Evolutionary conservation across 129 eudicot species (phyloP), one percentile per base, ranked within the genome.

Genomic region (Pulicaria dysenterica): DNA sequence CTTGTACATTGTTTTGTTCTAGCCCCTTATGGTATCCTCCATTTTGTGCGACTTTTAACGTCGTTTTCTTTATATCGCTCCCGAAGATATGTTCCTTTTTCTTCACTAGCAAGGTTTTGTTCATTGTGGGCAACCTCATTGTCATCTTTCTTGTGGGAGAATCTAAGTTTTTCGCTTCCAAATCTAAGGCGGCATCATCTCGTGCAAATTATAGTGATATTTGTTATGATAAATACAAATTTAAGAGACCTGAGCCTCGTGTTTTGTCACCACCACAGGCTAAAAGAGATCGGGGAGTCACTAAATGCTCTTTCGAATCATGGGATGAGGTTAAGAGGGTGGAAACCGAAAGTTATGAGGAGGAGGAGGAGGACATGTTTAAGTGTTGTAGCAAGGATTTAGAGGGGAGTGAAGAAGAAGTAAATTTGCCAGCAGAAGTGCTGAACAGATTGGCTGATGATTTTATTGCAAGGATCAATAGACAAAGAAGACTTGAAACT

Each of bases 21-120:
- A 86, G 88, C 62, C 79, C 86, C 49, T 78, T 86, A 44, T 86
- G 86, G 88, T 81, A 83, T 76, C 84, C 88, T 15, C 81, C 86
- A 41, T 77, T 86, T 42, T 75, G 75, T 7, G 83, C 86, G 31
- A 70, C 82, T 14, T 58, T 78, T 10, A 81, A 78, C 13, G 73
- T 73, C 53, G 8, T 83, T 73, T 77, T 86, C 63, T 81, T n/a
- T 17, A 46, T 81, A 24, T 72, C 76, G 57, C 64, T 86, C 40
- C 88, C 88, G 4, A 81, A 78, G 19, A 51, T 86, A 3, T 24
- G 69, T 24, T 78, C 88, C 0, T 73, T 83, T 51, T 67, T 86
- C 80, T 72, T 86, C 64, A 83, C 77, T 62, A 48, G 84, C 81
- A 86, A 81, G 79, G 83, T 72, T 39, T 60, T 83, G 63, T 86